Evolutionary conservation across 495 filamentous ascomycete species (phyloP).

Genomic region (Chaetomium cochliodes): DNA sequence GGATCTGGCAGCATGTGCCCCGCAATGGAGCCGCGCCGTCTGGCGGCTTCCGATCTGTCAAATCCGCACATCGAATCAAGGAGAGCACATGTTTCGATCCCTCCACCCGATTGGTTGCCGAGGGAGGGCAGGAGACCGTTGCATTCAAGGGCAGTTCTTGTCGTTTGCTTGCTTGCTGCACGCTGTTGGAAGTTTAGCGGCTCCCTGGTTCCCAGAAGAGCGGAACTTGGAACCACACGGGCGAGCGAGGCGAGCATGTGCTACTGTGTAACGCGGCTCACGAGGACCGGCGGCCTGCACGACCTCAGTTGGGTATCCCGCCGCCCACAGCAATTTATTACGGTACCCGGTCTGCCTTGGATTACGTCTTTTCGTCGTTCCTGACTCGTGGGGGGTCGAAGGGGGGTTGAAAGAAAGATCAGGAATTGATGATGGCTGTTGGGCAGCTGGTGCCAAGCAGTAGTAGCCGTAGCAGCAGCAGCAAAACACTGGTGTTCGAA

Average conservation of each 20-base stretch:
- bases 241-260: background rate
- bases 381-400: background rate
- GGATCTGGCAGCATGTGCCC: constrained; percentile 20
- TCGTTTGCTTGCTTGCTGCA: background rate
- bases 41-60: constrained; percentile 23
- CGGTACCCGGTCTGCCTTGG: background rate
- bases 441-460: too few species aligned
- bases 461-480: too few species aligned
- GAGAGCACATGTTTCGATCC: constrained; percentile 31
- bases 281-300: background rate
- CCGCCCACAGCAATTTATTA: background rate
- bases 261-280: background rate
- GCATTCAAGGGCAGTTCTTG: background rate
- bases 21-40: constrained; percentile 21
- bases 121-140: background rate
- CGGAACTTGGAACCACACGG: background rate
- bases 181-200: too few species aligned
- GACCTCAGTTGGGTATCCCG: constrained; percentile 5
- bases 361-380: background rate
- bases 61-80: constrained; percentile 25
- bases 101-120: constrained; percentile 28
- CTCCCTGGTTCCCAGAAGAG: constrained; percentile 7
- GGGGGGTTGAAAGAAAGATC: background rate
- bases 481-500: background rate
- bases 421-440: background rate